Conservation (phyloP, 2,329 filamentous ascomycete species). For the Fonsecaea pedrosoi region DNA sequence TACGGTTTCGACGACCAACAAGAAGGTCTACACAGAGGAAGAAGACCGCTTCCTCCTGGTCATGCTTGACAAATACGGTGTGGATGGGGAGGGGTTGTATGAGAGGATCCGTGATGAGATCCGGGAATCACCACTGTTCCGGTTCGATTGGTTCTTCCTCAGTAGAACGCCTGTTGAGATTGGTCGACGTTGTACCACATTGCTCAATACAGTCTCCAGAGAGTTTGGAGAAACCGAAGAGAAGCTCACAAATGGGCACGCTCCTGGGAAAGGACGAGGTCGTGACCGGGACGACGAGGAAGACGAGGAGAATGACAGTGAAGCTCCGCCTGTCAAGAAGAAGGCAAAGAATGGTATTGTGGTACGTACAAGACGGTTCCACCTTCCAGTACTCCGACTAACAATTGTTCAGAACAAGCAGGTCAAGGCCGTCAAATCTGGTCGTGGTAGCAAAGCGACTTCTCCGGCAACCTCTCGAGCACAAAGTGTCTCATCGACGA, state of each 20-base stretch:
- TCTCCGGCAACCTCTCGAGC: slow-evolving; percentile 82
- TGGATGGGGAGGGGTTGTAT: slow-evolving; percentile 88
- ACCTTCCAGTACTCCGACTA: background rate
- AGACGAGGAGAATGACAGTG: slow-evolving; percentile 81
- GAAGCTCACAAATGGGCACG: slow-evolving; percentile 63
- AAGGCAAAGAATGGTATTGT: slow-evolving; percentile 83
- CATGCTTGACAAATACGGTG: slow-evolving; percentile 87
- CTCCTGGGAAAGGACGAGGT: slow-evolving; percentile 69
- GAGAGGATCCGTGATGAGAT: slow-evolving; percentile 98
- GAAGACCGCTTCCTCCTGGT: slow-evolving; percentile 96
- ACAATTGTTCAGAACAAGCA: slow-evolving; percentile 78
- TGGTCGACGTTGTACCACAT: slow-evolving; percentile 87
- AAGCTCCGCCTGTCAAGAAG: slow-evolving; percentile 89
- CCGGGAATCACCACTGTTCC: slow-evolving; percentile 89
- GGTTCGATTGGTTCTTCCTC: slow-evolving; percentile 99
- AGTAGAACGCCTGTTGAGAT: slow-evolving; percentile 93
- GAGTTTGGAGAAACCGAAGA: slow-evolving; percentile 79
- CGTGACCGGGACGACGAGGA: slow-evolving; percentile 73
- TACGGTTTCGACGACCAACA: slow-evolving; percentile 98
- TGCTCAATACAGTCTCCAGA: slow-evolving; percentile 91
- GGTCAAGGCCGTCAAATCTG: slow-evolving; percentile 82
- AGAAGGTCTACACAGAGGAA: slow-evolving; percentile 99
- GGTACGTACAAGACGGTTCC: slow-evolving; percentile 56
- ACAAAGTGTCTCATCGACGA: slow-evolving; percentile 82
- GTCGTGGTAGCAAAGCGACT: slow-evolving; percentile 55